These are phyloP conservation scores for Lasiosphaeria ovina DNA, from an alignment of 495 filamentous ascomycete genomes.

Conservation along the genomic window DNA sequence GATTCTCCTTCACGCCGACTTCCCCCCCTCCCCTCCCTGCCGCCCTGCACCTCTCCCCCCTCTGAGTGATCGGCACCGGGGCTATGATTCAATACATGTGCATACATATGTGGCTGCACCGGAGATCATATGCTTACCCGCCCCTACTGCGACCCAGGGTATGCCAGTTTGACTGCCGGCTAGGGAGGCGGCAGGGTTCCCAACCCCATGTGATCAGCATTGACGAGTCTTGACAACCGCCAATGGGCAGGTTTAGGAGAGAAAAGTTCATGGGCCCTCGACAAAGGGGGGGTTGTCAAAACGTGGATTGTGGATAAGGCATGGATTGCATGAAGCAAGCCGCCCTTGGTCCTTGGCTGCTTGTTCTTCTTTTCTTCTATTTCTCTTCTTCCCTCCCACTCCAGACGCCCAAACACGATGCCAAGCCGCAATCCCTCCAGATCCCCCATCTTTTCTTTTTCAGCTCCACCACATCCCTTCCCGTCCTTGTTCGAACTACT, in stretches of 20 bases:
- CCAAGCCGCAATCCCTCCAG: not conserved
- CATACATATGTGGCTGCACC: conserved; percentile 1
- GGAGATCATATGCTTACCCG: conserved; percentile 4
- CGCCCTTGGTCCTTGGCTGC: not conserved
- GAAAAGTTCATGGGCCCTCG: not conserved
- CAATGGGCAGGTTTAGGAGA: conserved; percentile 1
- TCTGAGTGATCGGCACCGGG: not conserved
- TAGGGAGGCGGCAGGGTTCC: not conserved
- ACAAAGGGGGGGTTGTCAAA: not conserved
- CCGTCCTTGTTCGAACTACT: not conserved
- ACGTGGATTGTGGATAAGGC: not conserved
- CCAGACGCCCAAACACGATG: not conserved
- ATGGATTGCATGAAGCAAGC: conserved; percentile 2
- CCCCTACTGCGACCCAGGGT: not conserved
- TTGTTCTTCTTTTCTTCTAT: not conserved
- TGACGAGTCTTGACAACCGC: not conserved
- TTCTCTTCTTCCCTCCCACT: not conserved
- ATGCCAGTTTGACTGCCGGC: not conserved
- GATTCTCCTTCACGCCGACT: not conserved
- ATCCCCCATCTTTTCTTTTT: not conserved
- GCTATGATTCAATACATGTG: not conserved
- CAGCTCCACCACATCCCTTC: not conserved
- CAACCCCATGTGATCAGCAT: not conserved
- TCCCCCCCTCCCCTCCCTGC: not conserved
- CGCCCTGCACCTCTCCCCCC: not conserved